A percentile compares a stretch with the other conserved stretches of the same genome.
Evolutionary conservation across 1,284 basidiomycete species (phyloP).

Genomic region (Heterobasidion annosum): DNA sequence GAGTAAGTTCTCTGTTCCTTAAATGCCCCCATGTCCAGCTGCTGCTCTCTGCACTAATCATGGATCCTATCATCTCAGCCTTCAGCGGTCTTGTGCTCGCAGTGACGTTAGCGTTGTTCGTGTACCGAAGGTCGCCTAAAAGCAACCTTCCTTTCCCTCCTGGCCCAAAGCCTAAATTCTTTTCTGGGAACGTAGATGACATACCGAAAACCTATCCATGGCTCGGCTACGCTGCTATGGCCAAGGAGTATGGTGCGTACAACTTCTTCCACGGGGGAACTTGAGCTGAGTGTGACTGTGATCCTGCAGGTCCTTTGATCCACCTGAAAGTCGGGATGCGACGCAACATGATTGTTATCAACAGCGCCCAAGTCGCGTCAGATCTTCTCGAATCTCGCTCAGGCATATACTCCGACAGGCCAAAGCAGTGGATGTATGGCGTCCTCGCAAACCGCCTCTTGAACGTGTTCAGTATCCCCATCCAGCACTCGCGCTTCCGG

Average conservation of each 20-base stretch:
- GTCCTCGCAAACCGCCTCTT: constrained; percentile 30
- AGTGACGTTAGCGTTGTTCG: too few species aligned
- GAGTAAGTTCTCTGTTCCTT: too few species aligned
- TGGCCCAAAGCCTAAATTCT: not conserved
- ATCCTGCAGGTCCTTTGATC: not conserved
- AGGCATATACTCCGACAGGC: constrained; percentile 33
- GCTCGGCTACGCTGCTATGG: not conserved
- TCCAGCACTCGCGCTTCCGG: constrained; percentile 29
- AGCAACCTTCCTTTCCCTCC: not conserved
- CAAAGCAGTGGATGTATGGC: constrained; percentile 29
- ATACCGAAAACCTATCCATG: not conserved
- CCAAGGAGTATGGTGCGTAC: not conserved
- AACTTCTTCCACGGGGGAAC: not conserved
- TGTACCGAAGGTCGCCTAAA: too few species aligned
- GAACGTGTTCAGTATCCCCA: constrained; percentile 16
- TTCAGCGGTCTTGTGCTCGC: too few species aligned
- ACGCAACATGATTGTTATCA: constrained; percentile 23
- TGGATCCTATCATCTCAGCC: too few species aligned
- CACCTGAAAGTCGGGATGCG: not conserved
- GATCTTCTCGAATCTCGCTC: constrained; percentile 29
- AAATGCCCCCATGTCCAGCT: too few species aligned
- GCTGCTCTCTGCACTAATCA: too few species aligned
- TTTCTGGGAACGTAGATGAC: not conserved
- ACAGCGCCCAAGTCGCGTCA: constrained; percentile 20
- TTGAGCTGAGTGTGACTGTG: not conserved